phyloP scores from a whole-genome alignment of 1,284 basidiomycete genomes.

The Heimioporus punctisporus region DNA sequence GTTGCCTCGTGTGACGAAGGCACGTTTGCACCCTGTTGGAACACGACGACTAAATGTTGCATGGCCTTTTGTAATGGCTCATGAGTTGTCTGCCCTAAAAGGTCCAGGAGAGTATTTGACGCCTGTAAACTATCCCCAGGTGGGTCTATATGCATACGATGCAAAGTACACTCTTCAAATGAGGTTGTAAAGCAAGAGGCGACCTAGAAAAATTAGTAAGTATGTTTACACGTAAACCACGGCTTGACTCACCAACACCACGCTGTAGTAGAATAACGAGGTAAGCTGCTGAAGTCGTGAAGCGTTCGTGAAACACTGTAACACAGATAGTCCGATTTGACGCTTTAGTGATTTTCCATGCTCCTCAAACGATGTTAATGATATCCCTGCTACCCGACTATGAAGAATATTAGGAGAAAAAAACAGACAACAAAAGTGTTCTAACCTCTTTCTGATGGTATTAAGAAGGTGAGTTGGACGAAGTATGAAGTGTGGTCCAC shows the following conservation, averaged over 20 bases:
- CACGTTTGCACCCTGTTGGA: slow-evolving; percentile 2
- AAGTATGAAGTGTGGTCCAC: slow-evolving; percentile 22
- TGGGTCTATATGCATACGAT: slow-evolving; percentile 12
- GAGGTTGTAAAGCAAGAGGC: slow-evolving; percentile 45
- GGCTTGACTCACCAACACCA: slow-evolving; percentile 39
- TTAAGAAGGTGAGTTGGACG: slow-evolving; percentile 23
- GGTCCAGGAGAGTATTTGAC: slow-evolving; percentile 16
- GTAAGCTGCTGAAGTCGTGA: slow-evolving; percentile 44
- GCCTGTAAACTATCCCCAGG: slow-evolving; percentile 7
- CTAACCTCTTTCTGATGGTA: slow-evolving; percentile 27
- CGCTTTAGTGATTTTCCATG: slow-evolving; percentile 39
- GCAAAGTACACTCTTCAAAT: slow-evolving; percentile 34
- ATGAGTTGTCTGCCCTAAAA: slow-evolving; percentile 19
- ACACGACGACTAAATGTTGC: slow-evolving; percentile 15
- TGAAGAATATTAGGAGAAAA: slow-evolving; percentile 1
- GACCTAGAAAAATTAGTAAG: slow-evolving; percentile 27
- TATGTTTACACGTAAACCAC: background rate
- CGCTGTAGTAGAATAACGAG: slow-evolving; percentile 39
- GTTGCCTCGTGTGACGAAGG: slow-evolving; percentile 1
- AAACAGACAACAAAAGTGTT: background rate
- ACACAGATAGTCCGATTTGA: slow-evolving; percentile 35
- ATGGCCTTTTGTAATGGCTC: slow-evolving; percentile 26
- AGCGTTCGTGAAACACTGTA: slow-evolving; percentile 37
- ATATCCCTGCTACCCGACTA: slow-evolving; percentile 23
- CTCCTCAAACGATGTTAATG: slow-evolving; percentile 32